Evolutionary conservation across 2,329 filamentous ascomycete genomes (phyloP), one percentile per base, ranked within the genome.

Genomic region (Sarocladiaceae sp.): DNA sequence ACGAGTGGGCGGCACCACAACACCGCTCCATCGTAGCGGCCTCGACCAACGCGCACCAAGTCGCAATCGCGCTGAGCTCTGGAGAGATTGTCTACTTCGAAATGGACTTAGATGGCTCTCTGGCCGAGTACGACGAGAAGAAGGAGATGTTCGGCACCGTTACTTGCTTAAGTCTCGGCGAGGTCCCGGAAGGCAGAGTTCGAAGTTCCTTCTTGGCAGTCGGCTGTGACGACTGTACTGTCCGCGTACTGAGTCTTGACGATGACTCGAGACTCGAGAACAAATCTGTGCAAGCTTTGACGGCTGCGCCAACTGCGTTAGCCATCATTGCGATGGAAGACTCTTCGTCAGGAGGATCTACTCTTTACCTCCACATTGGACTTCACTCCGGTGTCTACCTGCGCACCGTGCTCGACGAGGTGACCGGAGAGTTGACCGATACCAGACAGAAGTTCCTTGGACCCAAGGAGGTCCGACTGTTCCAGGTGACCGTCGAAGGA

Each of bases 71-170:
- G 1, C 76, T 99, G 23, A 97, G 92, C 65, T 97, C 92, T 8
- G 93, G 93, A 33, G 94, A 99, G 67, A 93, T 99, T 57, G 89
- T 96, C 37, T 99, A 97, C 65, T 99, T 99, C 60, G 95, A 99
- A 66, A 93, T 97, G 84, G 94, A 97, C 62, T 80, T 83, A 0
- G 93, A 97, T 68, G 92, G 92, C 26, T 88, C 88, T 3, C 76
- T 97, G 28, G 90, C 90, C 29, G 93, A 97, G 71, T 96, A 97
- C 59, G 88, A 97, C 58, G 92, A 97, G 63, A 91, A 93, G 67
- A 90, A 91, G 61, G 88, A 95, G 62, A 94, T 99, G 88, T 91
- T 88, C 51, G 93, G 91, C 42, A 97, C 92, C 0, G 92, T 99
- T 47, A 97, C 92, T 17, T 95, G 89, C 59, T 76, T 99, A n/a